Conservation (phyloP, 306 rosid species). For the Ammopiptanthus mongolicus region DNA sequence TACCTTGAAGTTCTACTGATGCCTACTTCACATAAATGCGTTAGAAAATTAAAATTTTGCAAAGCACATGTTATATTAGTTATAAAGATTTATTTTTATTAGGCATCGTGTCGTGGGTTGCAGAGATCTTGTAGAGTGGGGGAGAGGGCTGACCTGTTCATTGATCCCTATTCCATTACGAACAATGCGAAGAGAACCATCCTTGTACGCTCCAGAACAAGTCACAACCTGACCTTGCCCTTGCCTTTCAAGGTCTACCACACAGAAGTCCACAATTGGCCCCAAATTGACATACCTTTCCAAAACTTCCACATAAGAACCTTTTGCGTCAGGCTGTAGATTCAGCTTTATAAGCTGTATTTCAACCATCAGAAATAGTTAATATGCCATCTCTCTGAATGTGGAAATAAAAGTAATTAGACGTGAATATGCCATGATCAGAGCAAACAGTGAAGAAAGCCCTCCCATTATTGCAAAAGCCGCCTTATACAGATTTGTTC, state of each 20-base stretch:
- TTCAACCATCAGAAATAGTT: conserved; percentile 34
- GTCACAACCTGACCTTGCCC: conserved; percentile 99
- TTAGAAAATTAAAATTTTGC: conserved; percentile 12
- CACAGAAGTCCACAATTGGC: conserved; percentile 97
- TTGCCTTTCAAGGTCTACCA: conserved; percentile 98
- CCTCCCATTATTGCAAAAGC: background rate
- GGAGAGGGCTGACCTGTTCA: conserved; percentile 68
- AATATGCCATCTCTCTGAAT: conserved; percentile 15
- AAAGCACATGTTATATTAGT: background rate
- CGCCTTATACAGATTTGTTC: background rate
- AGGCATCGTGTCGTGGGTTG: background rate
- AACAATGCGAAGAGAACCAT: conserved; percentile 96
- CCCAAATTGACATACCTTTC: conserved; percentile 96
- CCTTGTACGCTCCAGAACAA: conserved; percentile 98
- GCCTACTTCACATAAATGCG: conserved; percentile 49
- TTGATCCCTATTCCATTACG: conserved; percentile 93
- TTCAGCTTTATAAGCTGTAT: conserved; percentile 83
- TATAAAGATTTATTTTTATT: background rate
- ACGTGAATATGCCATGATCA: background rate
- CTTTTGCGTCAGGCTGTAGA: conserved; percentile 84
- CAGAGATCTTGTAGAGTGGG: background rate
- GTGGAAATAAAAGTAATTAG: background rate
- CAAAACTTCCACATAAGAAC: conserved; percentile 85
- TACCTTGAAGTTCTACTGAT: conserved; percentile 97
- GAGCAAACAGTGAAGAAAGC: background rate